These are phyloP conservation scores for Eucommia ulmoides DNA, from an alignment of 257 asterid genomes.

Conservation along the genomic window DNA sequence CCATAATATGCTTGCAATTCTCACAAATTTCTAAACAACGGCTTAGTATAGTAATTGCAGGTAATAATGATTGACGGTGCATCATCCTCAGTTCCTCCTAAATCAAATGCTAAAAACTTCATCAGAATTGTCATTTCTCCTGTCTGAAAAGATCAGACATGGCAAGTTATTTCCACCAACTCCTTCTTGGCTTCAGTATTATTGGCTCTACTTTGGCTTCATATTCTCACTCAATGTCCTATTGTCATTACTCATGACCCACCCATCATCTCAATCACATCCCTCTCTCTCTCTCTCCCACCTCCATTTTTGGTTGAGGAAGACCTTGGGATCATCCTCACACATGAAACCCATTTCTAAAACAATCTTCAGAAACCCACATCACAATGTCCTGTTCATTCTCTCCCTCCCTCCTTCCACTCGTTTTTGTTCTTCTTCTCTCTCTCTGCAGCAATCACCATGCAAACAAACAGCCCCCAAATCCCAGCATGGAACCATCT, in stretches of 20 bases:
- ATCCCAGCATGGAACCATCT: constrained; percentile 32
- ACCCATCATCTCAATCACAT: constrained; percentile 58
- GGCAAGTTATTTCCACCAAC: too few species aligned
- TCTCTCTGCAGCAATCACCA: constrained; percentile 13
- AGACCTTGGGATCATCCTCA: not conserved
- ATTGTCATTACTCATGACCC: too few species aligned
- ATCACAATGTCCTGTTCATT: constrained; percentile 31
- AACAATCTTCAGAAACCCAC: constrained; percentile 1
- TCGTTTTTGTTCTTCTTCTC: constrained; percentile 9
- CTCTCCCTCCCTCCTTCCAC: constrained; percentile 17
- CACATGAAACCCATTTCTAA: constrained; percentile 9
- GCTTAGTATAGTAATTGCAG: too few species aligned
- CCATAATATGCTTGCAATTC: too few species aligned
- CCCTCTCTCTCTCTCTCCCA: constrained; percentile 12
- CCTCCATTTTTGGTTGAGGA: too few species aligned
- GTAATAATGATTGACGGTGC: too few species aligned
- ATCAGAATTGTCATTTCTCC: too few species aligned
- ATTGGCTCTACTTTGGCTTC: constrained; percentile 35
- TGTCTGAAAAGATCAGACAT: too few species aligned
- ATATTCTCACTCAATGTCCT: constrained; percentile 26
- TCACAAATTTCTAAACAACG: too few species aligned
- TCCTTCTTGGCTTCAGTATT: constrained; percentile 10
- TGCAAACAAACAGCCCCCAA: too few species aligned
- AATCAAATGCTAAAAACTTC: too few species aligned
- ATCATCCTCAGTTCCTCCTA: too few species aligned